Base-by-base conservation (phyloP, 176 grass and related monocot species). In the Oryza glaberrima region DNA sequence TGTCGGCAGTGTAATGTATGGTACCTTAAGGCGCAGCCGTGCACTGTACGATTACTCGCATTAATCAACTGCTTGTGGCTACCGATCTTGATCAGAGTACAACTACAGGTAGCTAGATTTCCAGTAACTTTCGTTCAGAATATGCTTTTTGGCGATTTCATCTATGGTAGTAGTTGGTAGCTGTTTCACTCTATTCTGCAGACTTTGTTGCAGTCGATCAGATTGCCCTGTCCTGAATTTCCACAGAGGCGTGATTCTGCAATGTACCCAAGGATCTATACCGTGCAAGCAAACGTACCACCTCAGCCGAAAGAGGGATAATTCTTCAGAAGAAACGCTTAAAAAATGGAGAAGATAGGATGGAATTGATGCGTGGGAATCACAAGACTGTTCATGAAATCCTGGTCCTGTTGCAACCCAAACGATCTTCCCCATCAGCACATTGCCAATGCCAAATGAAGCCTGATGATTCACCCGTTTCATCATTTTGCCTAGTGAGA, bases 351-450 rank as follows among this genome's bases (percentile, higher is more conserved):
- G 7, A 14, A 13, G 76, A 84, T 61, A 75, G 14, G 63, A 36
- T 48, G 70, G 82, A 85, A 89, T 85, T 64, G n/a, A 81, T 85
- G 70, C 63, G 80, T 20, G 14, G 15, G 43, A 28, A 51, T 49
- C 68, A 40, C 35, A 15, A 51, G 22, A 43, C 77, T 26, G 70
- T 17, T 75, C 49, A 64, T 25, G 72, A 81, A 81, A 76, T 16
- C 43, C 26, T 10, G 1, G 6, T 30, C 11, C 66, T 34, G 26
- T 54, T 2, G 32, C 10, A 54, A 23, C 22, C 7, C 23, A 16
- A 32, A 11, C 11, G 2, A 65, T 22, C 22, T 20, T 35, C 63
- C 63, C 34, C 35, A 64, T 13, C n/a, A 12, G 52, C 63, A 46
- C 36, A 25, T 10, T 80, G 41, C n/a, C n/a, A 26, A 23, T 63